Percentiles rank a stretch among this genome's conserved stretches.
These are phyloP conservation scores for Trichoderma gamsii DNA, from an alignment of 495 filamentous ascomycete genomes.

Conservation along the genomic window DNA sequence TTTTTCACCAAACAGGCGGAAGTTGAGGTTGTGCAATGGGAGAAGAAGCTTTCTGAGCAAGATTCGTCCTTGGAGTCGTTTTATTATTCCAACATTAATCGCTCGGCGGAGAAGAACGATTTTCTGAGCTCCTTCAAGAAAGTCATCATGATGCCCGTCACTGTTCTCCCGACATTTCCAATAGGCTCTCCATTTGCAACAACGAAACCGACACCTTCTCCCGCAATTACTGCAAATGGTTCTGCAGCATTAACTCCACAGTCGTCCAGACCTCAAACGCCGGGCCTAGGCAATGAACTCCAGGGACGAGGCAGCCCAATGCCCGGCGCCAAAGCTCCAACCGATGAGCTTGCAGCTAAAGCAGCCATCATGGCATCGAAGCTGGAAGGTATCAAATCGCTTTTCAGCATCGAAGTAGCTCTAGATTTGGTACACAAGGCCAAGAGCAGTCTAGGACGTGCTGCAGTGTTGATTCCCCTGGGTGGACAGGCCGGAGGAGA, in stretches of 20 bases:
- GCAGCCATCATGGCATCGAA: constrained; percentile 92
- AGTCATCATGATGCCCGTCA: constrained; percentile 97
- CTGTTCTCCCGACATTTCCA: constrained; percentile 64
- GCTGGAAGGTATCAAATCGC: constrained; percentile 83
- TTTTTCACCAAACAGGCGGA: constrained; percentile 72
- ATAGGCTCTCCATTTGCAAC: constrained; percentile 41
- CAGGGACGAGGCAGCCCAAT: constrained; percentile 38
- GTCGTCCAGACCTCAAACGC: constrained; percentile 45
- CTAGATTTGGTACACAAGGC: constrained; percentile 81
- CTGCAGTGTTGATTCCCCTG: constrained; percentile 71
- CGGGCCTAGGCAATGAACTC: constrained; percentile 25
- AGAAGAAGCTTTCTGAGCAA: constrained; percentile 82
- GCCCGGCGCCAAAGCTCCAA: constrained; percentile 58
- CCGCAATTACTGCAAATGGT: constrained; percentile 25
- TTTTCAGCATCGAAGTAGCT: constrained; percentile 96
- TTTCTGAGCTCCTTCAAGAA: constrained; percentile 97
- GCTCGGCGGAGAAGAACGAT: constrained; percentile 92
- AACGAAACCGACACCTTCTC: not conserved
- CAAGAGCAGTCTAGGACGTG: constrained; percentile 83
- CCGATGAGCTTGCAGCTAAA: constrained; percentile 88
- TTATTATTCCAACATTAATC: constrained; percentile 88
- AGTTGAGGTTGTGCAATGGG: constrained; percentile 74
- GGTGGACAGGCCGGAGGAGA: constrained; percentile 74
- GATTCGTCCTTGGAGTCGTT: constrained; percentile 88
- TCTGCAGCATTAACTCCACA: constrained; percentile 27